Conservation (phyloP, 2,329 filamentous ascomycete species). For the Zymoseptoria ardabiliae region DNA sequence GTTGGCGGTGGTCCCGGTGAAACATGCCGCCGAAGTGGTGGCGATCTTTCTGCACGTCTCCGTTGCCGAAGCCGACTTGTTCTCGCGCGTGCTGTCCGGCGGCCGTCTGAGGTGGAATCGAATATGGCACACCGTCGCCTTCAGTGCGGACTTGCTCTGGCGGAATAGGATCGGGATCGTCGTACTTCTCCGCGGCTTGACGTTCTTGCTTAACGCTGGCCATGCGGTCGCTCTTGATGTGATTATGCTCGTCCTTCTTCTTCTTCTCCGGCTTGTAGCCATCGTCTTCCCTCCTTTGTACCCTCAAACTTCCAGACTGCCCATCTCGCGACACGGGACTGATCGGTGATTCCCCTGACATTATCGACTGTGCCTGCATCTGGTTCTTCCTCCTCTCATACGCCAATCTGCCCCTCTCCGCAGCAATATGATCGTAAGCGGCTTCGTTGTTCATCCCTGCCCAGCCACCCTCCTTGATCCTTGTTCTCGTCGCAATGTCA, state of each 20-base stretch:
- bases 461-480: constrained; percentile 8
- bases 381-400: constrained; percentile 25
- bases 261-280: constrained; percentile 26
- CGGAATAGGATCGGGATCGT: constrained; percentile 31
- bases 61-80: constrained; percentile 35
- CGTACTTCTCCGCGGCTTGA: constrained; percentile 29
- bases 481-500: background rate
- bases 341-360: constrained; percentile 12
- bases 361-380: constrained; percentile 3
- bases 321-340: constrained; percentile 16
- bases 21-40: constrained; percentile 32
- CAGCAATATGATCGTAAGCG: constrained; percentile 5
- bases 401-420: constrained; percentile 25
- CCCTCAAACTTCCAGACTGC: constrained; percentile 5
- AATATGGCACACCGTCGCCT: constrained; percentile 24
- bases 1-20: constrained; percentile 39
- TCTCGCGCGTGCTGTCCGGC: constrained; percentile 31
- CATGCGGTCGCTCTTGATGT: constrained; percentile 34
- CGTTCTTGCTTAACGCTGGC: constrained; percentile 22
- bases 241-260: constrained; percentile 17
- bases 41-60: constrained; percentile 16
- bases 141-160: constrained; percentile 16
- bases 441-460: constrained; percentile 6
- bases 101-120: constrained; percentile 31
- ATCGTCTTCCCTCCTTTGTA: constrained; percentile 28